Percentiles rank a stretch among this genome's conserved stretches.
These are phyloP conservation scores for Alternaria burnsii DNA, from an alignment of 2,329 filamentous ascomycete genomes.

Conservation along the genomic window DNA sequence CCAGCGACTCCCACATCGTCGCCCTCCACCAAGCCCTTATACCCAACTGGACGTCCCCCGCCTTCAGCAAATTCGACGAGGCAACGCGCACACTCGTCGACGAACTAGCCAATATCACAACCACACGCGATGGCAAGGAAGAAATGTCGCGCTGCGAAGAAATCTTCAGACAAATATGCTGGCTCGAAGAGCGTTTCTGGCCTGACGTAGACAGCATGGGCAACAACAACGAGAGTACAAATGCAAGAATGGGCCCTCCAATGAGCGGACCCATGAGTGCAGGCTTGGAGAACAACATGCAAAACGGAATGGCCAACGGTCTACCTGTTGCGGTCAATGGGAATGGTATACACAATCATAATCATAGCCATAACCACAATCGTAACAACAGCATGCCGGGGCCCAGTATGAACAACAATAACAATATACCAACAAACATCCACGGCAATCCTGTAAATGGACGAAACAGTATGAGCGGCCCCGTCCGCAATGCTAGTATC, in stretches of 20 bases:
- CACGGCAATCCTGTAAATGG: slow-evolving; percentile 13
- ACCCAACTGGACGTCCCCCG: slow-evolving; percentile 61
- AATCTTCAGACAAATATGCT: slow-evolving; percentile 58
- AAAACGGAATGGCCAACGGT: slow-evolving; percentile 22
- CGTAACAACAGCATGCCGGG: slow-evolving; percentile 14
- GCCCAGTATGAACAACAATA: slow-evolving; percentile 15
- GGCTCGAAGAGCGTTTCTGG: slow-evolving; percentile 60
- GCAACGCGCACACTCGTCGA: slow-evolving; percentile 59
- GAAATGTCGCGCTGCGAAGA: slow-evolving; percentile 59
- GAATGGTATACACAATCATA: slow-evolving; percentile 18
- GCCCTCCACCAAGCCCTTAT: slow-evolving; percentile 61
- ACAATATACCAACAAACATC: slow-evolving; percentile 10
- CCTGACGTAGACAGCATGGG: slow-evolving; percentile 61
- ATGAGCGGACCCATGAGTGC: slow-evolving; percentile 27
- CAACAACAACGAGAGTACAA: slow-evolving; percentile 52
- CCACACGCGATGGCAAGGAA: slow-evolving; percentile 57
- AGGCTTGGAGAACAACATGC: slow-evolving; percentile 32
- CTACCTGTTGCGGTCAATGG: slow-evolving; percentile 15
- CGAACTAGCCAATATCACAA: slow-evolving; percentile 59
- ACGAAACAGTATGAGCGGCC: slow-evolving; percentile 13
- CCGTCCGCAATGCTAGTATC: slow-evolving; percentile 22
- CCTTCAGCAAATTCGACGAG: slow-evolving; percentile 60
- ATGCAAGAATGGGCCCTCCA: slow-evolving; percentile 30
- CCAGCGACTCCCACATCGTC: slow-evolving; percentile 55
- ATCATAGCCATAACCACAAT: background rate